Evolutionary conservation across 176 grass and related monocot species (phyloP), one percentile per base, ranked within the genome.

Genomic region (Puccinellia tenuiflora): DNA sequence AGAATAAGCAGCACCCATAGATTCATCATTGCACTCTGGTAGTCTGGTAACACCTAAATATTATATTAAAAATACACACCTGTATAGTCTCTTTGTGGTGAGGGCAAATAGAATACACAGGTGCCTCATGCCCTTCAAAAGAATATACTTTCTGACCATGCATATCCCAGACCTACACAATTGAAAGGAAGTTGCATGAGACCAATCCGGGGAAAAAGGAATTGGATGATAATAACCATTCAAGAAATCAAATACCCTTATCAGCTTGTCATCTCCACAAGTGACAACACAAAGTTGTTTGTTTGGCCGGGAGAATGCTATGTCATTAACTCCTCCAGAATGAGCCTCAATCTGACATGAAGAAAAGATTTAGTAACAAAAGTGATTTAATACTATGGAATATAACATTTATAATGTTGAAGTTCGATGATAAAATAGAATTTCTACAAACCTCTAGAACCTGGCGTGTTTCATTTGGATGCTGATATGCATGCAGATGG

Each of bases 211-310:
- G 26, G 71, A 48, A 63, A 64, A 64, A 18, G n/a, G 18, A 76
- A 71, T 65, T 33, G 76, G 10, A 73, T 76, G 47, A 77, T 52
- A 69, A 77, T 52, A 69, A 62, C 15, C 29, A 80, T 86, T 62
- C 56, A 82, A 79, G 63, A 81, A 39, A 18, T 79, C 35, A 70
- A 78, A 76, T 86, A 90, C 96, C 87, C 90, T 99, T 82, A 99
- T 96, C 47, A 92, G 83, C 82, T 90, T 99, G 91, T 99, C 97
- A 90, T 99, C 97, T 84, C 97, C 97, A 86, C 97, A 99, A 75
- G 93, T 99, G 15, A 96, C 88, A 75, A 99, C 87, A 73, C 92
- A 99, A 51, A 86, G 81, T 83, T 90, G 89, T 63, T 99, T 94
- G 57, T 94, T 90, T 87, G 91, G 93, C 61, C 85, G 88, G 31